These are phyloP conservation scores for Didymella exigua DNA, from an alignment of 2,329 filamentous ascomycete genomes.

Conservation along the genomic window DNA sequence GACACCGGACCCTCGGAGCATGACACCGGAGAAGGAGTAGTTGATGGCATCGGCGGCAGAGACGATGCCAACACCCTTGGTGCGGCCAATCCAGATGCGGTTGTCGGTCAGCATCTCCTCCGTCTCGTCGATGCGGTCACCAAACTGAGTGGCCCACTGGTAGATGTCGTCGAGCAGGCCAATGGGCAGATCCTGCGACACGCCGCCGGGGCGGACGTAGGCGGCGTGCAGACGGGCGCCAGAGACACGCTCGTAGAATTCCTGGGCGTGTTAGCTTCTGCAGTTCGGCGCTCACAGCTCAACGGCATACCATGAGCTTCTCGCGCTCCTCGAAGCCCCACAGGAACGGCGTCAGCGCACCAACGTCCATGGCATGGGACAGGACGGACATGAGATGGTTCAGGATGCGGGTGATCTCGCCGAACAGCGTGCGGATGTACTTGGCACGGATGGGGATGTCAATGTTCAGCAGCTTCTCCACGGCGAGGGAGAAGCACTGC, in stretches of 20 bases:
- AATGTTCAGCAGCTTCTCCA: constrained; percentile 97
- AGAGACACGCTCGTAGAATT: constrained; percentile 99
- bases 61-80: constrained; percentile 89
- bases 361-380: constrained; percentile 98
- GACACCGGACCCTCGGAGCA: constrained; percentile 95
- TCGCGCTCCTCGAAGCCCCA: constrained; percentile 99
- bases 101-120: constrained; percentile 99
- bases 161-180: constrained; percentile 98
- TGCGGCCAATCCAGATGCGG: constrained; percentile 96
- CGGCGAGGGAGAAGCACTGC: constrained; percentile 92
- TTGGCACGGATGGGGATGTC: constrained; percentile 96
- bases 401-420: constrained; percentile 88
- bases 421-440: constrained; percentile 95
- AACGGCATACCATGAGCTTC: constrained; percentile 85
- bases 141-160: constrained; percentile 99
- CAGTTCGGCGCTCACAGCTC: neutral
- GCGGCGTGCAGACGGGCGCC: constrained; percentile 96
- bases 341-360: constrained; percentile 95
- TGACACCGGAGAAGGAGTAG: constrained; percentile 94
- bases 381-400: constrained; percentile 99
- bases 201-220: constrained; percentile 94
- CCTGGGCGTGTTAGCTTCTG: constrained; percentile 59
- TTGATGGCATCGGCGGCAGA: constrained; percentile 93
- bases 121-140: constrained; percentile 97
- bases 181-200: constrained; percentile 91